Percentiles rank a stretch among this genome's conserved stretches.
phyloP scores from a whole-genome alignment of 2,329 filamentous ascomycete genomes.

The Fusarium tuaranense region DNA sequence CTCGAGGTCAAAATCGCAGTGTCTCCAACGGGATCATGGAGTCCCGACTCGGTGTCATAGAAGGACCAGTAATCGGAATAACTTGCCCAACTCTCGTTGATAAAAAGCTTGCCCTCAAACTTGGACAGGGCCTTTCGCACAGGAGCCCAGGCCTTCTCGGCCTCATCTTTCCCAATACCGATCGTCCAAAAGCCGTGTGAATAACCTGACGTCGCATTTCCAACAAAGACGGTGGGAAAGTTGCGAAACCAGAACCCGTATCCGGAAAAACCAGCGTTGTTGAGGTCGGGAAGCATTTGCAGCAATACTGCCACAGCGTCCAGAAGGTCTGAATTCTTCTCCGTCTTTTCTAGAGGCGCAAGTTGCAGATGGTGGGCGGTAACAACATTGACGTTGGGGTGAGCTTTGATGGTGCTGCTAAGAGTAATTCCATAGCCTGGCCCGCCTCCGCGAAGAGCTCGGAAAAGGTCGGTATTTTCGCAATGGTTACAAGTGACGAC shows the following conservation, averaged over 20 bases:
- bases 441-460: slow-evolving; percentile 25
- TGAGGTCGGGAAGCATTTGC: slow-evolving; percentile 24
- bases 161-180: neutral
- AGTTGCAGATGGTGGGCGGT: slow-evolving; percentile 20
- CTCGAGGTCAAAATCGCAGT: slow-evolving; percentile 21
- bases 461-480: slow-evolving; percentile 26
- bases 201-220: slow-evolving; percentile 28
- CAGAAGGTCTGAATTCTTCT: slow-evolving; percentile 15
- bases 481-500: slow-evolving; percentile 25
- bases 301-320: slow-evolving; percentile 15
- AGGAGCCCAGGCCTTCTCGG: slow-evolving; percentile 14
- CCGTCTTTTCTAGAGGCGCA: slow-evolving; percentile 15
- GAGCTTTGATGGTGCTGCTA: slow-evolving; percentile 27
- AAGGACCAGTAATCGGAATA: slow-evolving; percentile 33
- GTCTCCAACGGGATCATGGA: slow-evolving; percentile 13
- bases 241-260: slow-evolving; percentile 35
- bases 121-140: slow-evolving; percentile 10
- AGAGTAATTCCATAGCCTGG: slow-evolving; percentile 26
- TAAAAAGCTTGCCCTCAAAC: slow-evolving; percentile 23
- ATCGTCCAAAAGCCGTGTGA: slow-evolving; percentile 26
- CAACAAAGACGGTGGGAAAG: slow-evolving; percentile 12
- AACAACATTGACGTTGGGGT: slow-evolving; percentile 22
- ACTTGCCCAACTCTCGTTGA: slow-evolving; percentile 25
- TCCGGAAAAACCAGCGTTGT: slow-evolving; percentile 30
- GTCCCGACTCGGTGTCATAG: slow-evolving; percentile 16